Conservation (phyloP, 2,329 filamentous ascomycete genomes). For the Fusarium longipes region DNA sequence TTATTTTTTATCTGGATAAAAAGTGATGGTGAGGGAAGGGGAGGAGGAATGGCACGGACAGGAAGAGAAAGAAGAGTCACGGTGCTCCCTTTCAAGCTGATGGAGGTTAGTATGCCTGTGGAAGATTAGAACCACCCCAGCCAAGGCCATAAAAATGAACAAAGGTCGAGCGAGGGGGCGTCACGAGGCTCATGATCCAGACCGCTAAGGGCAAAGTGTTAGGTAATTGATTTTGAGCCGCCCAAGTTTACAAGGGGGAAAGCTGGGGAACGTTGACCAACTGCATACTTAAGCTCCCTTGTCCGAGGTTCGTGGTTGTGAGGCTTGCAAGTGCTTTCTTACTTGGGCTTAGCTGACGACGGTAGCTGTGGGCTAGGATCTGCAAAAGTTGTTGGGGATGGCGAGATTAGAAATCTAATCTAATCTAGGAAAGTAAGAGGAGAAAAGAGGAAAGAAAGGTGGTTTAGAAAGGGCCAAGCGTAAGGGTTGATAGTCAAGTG, state of each 20-base stretch:
- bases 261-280: constrained; percentile 35
- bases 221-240: constrained; percentile 39
- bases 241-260: constrained; percentile 28
- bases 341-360: constrained; percentile 12
- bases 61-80: constrained; percentile 38
- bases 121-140: constrained; percentile 28
- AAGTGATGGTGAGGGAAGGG: constrained; percentile 17
- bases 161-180: constrained; percentile 20
- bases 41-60: constrained; percentile 17
- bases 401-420: constrained; percentile 21
- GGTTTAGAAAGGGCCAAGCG: background rate
- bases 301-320: constrained; percentile 12
- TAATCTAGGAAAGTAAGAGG: constrained; percentile 34
- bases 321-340: constrained; percentile 32
- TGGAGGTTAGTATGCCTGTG: constrained; percentile 18
- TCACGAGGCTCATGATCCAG: constrained; percentile 32
- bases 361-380: constrained; percentile 26
- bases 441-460: constrained; percentile 14
- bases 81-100: constrained; percentile 35
- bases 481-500: background rate
- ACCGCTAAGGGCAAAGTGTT: constrained; percentile 44
- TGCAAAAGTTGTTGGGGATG: constrained; percentile 30
- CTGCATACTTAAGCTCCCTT: constrained; percentile 16
- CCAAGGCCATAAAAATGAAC: constrained; percentile 20
- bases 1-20: constrained; percentile 21